Evolutionary conservation across 208 protist genomes (phyloP).

Genomic region (Leishmania turanica): DNA sequence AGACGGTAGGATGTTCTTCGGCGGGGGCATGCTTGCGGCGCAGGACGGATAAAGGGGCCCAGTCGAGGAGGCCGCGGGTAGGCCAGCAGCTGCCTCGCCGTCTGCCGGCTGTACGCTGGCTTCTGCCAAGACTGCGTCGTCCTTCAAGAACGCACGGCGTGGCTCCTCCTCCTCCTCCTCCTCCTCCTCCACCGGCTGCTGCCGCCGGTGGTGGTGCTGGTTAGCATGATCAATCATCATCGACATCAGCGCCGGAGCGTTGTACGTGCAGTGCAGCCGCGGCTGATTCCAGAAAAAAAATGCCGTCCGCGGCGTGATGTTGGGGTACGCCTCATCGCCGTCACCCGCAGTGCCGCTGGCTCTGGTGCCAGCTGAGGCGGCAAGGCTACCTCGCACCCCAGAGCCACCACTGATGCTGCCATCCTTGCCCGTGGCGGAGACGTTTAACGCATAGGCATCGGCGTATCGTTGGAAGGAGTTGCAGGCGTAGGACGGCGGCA

Average conservation of each 20-base stretch:
- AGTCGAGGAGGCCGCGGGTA: neutral
- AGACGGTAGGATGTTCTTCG: neutral
- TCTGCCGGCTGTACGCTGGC: neutral
- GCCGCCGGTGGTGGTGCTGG: neutral
- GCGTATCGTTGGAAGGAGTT: conserved; percentile 23
- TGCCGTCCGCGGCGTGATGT: conserved; percentile 11
- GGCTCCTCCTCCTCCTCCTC: neutral
- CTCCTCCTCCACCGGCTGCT: neutral
- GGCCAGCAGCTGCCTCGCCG: neutral
- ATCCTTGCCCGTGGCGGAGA: neutral
- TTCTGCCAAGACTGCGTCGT: neutral
- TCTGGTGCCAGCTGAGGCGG: neutral
- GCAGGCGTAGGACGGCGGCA: conserved; percentile 7
- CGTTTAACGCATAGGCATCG: neutral
- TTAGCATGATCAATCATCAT: neutral
- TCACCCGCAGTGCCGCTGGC: neutral
- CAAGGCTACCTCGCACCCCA: neutral
- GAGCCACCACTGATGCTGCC: neutral
- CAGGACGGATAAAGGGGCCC: conserved; percentile 16
- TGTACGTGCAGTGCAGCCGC: conserved; percentile 43
- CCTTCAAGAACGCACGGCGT: neutral
- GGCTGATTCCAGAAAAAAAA: conserved; percentile 65
- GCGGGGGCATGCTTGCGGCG: conserved; percentile 11
- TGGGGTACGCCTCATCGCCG: neutral
- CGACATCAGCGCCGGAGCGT: conserved; percentile 30